Evolutionary conservation across 768 basidiomycete species (phyloP), one percentile per base, ranked within the genome.

Genomic region (Naganishia friedmannii): DNA sequence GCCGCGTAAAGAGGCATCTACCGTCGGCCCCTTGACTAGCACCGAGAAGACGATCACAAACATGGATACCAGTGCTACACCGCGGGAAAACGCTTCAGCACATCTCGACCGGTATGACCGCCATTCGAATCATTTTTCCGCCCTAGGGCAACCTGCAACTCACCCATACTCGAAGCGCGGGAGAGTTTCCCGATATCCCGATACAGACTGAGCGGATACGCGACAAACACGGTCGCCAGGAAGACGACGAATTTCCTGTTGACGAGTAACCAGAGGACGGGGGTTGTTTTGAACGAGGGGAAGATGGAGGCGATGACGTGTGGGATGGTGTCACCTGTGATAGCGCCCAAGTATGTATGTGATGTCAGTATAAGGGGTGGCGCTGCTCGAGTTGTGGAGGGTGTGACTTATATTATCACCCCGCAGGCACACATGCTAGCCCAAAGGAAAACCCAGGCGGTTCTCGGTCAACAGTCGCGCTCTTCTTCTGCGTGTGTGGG

Each of bases 121-220:
- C n/a, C n/a, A n/a, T n/a, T n/a, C n/a, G n/a, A n/a, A n/a, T n/a
- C n/a, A n/a, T n/a, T n/a, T n/a, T n/a, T n/a, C n/a, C n/a, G n/a
- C n/a, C n/a, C n/a, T n/a, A n/a, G n/a, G n/a, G n/a, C n/a, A n/a
- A 37, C 34, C 34, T 12, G 34, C 9, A 23, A 45, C 73, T 93
- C 86, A 65, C 95, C 96, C 66, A 99, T 86, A 0, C 90, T 89
- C 21, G 92, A 94, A 2, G 93, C 94, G 68, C 93, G 88, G 13
- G 93, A 88, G 28, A 99, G 88, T 80, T 98, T 98, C 83, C 96
- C 92, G 73, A 99, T 98, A 82, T 98, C 93, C 65, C 95, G 90
- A 80, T 98, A 92, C 26, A 99, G 86, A 8, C 92, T 95, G 46
- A 99, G 85, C 0, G 96, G 96, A 77, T 93, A 98, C 9, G 94